Evolutionary conservation across 1,284 basidiomycete genomes (phyloP).

Genomic region (Sporisorium iseilematis-ciliati): DNA sequence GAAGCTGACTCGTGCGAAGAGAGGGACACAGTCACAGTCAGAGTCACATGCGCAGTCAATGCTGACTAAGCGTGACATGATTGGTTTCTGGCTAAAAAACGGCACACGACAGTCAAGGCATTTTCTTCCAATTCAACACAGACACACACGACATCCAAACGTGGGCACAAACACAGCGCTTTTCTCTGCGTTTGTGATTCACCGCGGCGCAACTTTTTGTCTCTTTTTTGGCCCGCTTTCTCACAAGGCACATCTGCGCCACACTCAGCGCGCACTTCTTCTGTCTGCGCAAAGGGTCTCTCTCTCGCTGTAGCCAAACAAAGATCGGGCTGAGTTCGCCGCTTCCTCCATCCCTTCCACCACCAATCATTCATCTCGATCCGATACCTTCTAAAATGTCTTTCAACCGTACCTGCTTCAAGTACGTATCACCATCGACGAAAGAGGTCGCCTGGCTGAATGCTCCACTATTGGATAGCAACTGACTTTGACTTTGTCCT

Average conservation of each 20-base stretch:
- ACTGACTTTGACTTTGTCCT: slow-evolving; percentile 6
- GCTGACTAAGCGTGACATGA: slow-evolving; percentile 34
- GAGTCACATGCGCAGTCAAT: neutral
- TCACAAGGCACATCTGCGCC: neutral
- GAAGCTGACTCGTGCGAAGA: slow-evolving; percentile 32
- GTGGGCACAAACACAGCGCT: neutral
- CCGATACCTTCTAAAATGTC: slow-evolving; percentile 30
- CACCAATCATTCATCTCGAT: slow-evolving; percentile 15
- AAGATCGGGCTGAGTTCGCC: slow-evolving; percentile 26
- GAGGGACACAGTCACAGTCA: too few relatives aligned
- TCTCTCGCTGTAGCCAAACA: neutral
- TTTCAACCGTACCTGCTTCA: slow-evolving; percentile 59
- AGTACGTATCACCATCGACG: slow-evolving; percentile 26
- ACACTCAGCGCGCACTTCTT: slow-evolving; percentile 10
- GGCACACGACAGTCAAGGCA: slow-evolving; percentile 11
- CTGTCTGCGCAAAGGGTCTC: neutral
- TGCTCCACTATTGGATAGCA: neutral
- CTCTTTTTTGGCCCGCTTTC: slow-evolving; percentile 17
- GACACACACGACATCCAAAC: slow-evolving; percentile 38
- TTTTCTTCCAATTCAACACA: too few relatives aligned
- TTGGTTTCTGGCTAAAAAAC: neutral
- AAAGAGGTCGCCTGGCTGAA: neutral
- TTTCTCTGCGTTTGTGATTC: neutral
- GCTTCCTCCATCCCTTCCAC: slow-evolving; percentile 1
- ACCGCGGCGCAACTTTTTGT: neutral